Conservation (phyloP, 495 filamentous ascomycete genomes). For the Xylaria nigripes region DNA sequence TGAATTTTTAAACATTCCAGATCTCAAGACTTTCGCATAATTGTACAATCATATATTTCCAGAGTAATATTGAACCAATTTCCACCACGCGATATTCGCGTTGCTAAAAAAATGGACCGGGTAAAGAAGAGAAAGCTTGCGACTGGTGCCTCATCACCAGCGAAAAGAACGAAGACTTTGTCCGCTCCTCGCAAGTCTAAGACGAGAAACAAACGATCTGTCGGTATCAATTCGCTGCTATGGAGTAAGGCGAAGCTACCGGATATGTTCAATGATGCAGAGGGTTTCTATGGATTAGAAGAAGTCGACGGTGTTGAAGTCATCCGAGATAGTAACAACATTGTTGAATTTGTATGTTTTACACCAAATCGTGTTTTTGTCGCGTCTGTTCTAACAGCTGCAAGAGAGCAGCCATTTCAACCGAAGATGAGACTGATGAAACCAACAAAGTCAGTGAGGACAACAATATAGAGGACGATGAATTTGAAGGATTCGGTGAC, state of each 20-base stretch:
- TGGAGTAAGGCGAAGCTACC: conserved; percentile 81
- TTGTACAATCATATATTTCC: not conserved
- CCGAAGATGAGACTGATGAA: conserved; percentile 16
- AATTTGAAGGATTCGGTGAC: conserved; percentile 52
- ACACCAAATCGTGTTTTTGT: not conserved
- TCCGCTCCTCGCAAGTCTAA: conserved; percentile 7
- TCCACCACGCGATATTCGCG: not conserved
- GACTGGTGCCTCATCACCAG: conserved; percentile 20
- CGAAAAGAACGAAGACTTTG: conserved; percentile 45
- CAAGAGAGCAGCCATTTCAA: conserved; percentile 13
- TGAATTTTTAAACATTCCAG: not conserved
- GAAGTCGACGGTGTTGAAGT: conserved; percentile 88
- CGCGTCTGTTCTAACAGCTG: conserved; percentile 8
- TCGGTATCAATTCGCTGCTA: conserved; percentile 55
- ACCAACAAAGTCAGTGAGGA: conserved; percentile 8
- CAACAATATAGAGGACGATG: conserved; percentile 23
- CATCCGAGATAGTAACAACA: conserved; percentile 44
- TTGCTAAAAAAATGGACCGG: conserved; percentile 21
- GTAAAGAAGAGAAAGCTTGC: conserved; percentile 41
- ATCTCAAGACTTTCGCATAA: conserved; percentile 18
- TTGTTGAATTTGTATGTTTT: conserved; percentile 46
- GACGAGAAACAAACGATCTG: conserved; percentile 26
- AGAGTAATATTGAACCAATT: not conserved
- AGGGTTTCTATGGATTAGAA: conserved; percentile 88
- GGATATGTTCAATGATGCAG: conserved; percentile 82